phyloP scores from a whole-genome alignment of 2,329 filamentous ascomycete genomes.

The Byssochlamys sp. region DNA sequence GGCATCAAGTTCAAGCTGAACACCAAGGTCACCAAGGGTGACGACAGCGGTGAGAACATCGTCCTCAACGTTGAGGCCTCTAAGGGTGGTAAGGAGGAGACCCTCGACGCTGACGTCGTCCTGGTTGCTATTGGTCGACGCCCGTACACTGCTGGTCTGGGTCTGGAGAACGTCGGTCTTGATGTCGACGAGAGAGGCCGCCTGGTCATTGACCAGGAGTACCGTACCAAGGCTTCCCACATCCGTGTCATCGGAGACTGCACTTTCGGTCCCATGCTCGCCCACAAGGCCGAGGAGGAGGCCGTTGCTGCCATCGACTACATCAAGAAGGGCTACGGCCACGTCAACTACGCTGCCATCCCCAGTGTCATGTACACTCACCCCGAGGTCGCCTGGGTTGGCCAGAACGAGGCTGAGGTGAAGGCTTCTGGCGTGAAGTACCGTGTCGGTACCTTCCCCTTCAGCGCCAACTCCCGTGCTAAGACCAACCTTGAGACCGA shows the following conservation, averaged over 20 bases:
- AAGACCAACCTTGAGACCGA: slow-evolving; percentile 98
- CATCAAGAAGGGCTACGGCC: slow-evolving; percentile 93
- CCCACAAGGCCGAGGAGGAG: slow-evolving; percentile 98
- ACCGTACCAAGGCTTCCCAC: slow-evolving; percentile 93
- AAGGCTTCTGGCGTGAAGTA: slow-evolving; percentile 85
- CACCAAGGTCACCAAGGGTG: slow-evolving; percentile 86
- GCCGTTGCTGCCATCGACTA: slow-evolving; percentile 89
- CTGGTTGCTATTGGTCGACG: slow-evolving; percentile 93
- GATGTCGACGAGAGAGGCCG: slow-evolving; percentile 77
- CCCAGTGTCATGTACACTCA: slow-evolving; percentile 99
- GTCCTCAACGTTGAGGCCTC: slow-evolving; percentile 80
- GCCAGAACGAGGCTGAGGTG: slow-evolving; percentile 91
- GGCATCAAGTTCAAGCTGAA: slow-evolving; percentile 96
- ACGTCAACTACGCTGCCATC: slow-evolving; percentile 97
- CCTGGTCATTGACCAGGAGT: slow-evolving; percentile 94
- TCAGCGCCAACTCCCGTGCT: slow-evolving; percentile 93
- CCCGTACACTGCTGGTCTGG: slow-evolving; percentile 84
- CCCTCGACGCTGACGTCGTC: slow-evolving; percentile 84
- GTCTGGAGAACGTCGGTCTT: slow-evolving; percentile 78
- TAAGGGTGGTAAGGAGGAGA: slow-evolving; percentile 92
- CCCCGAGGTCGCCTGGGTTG: slow-evolving; percentile 97
- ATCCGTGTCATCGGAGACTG: slow-evolving; percentile 93
- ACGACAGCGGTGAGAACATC: slow-evolving; percentile 66
- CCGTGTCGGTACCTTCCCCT: slow-evolving; percentile 88
- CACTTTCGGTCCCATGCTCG: slow-evolving; percentile 97